These are phyloP conservation scores for Coix lacrymajobi DNA, from an alignment of 176 grass and related monocot genomes.

Conservation along the genomic window DNA sequence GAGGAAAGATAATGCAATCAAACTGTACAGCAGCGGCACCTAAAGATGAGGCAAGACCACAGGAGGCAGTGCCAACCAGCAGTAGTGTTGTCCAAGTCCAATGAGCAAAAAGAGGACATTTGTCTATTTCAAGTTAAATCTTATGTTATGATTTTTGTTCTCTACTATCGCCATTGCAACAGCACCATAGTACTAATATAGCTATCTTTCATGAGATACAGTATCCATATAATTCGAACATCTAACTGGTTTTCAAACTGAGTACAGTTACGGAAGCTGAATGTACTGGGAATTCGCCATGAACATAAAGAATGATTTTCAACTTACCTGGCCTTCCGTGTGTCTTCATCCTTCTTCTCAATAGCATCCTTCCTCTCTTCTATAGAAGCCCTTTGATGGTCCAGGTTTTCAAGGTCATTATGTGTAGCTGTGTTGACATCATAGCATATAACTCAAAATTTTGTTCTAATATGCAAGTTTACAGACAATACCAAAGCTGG, in stretches of 20 bases:
- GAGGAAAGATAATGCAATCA: background rate
- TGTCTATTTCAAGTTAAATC: background rate
- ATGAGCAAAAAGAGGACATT: background rate
- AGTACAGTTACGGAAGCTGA: background rate
- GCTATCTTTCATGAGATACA: background rate
- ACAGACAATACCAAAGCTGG: slow-evolving; percentile 11
- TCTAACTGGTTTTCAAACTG: background rate
- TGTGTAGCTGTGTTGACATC: slow-evolving; percentile 43
- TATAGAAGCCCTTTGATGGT: slow-evolving; percentile 42
- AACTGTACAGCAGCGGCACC: background rate
- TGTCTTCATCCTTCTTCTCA: slow-evolving; percentile 54
- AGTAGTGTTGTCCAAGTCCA: background rate
- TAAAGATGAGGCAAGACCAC: background rate
- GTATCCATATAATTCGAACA: background rate
- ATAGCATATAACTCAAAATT: slow-evolving; percentile 18
- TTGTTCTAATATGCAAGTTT: background rate
- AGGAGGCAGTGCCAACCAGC: background rate
- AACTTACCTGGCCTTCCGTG: slow-evolving; percentile 47
- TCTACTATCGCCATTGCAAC: background rate
- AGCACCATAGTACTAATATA: background rate
- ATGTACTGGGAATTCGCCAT: background rate
- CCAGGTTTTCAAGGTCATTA: slow-evolving; percentile 48
- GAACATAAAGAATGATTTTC: background rate
- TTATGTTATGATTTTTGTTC: background rate
- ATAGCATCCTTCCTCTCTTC: slow-evolving; percentile 38